Evolutionary conservation across 2,329 filamentous ascomycete genomes (phyloP).

Genomic region (Phoma sp.): DNA sequence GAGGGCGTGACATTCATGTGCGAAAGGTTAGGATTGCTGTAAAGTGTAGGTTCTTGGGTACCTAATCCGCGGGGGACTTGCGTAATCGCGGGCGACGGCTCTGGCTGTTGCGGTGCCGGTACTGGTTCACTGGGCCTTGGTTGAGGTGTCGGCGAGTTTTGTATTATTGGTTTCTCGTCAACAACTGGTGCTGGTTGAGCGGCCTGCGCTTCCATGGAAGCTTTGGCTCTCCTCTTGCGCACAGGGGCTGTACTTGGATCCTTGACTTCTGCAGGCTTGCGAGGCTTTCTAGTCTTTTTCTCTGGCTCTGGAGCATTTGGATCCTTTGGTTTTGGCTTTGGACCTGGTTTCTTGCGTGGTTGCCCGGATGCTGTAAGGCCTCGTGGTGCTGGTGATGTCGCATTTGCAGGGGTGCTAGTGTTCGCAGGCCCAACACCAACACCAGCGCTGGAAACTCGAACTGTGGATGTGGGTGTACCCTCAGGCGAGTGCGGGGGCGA

Average conservation of each 20-base stretch:
- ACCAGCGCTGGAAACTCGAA: conserved; percentile 38
- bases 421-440: conserved; percentile 37
- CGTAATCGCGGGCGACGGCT: conserved; percentile 34
- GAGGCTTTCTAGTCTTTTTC: conserved; percentile 55
- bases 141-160: conserved; percentile 38
- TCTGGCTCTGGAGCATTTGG: conserved; percentile 46
- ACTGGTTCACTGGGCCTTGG: conserved; percentile 38
- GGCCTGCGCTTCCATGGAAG: conserved; percentile 45
- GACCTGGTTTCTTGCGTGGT: conserved; percentile 52
- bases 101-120: conserved; percentile 29
- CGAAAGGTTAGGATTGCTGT: conserved; percentile 47
- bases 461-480: conserved; percentile 43
- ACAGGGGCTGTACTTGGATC: conserved; percentile 55
- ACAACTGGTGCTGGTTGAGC: conserved; percentile 30
- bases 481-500: conserved; percentile 50
- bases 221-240: conserved; percentile 59
- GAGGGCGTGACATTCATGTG: conserved; percentile 56
- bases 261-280: conserved; percentile 58
- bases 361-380: conserved; percentile 46
- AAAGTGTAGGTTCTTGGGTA: conserved; percentile 49
- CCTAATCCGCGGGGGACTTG: conserved; percentile 45
- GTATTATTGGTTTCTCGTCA: conserved; percentile 37
- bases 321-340: conserved; percentile 52
- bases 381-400: conserved; percentile 39
- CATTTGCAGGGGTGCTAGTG: conserved; percentile 41